A percentile compares a stretch with the other conserved stretches of the same genome.
Evolutionary conservation across 495 filamentous ascomycete species (phyloP).

Genomic region (Sabuloglossum arenarium): DNA sequence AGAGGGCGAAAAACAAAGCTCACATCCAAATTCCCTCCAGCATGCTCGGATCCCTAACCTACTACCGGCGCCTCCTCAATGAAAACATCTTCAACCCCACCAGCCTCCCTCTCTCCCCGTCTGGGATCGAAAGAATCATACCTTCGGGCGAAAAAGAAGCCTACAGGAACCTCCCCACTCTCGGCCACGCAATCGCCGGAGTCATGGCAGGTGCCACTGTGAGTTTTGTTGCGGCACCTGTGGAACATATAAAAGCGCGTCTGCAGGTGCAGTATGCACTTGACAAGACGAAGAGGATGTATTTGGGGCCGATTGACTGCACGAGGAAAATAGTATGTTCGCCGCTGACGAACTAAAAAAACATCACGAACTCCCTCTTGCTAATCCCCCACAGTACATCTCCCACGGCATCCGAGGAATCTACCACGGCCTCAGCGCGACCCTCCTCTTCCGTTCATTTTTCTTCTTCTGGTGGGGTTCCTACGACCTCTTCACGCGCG

Average conservation of each 20-base stretch:
- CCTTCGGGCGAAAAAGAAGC: constrained; percentile 10
- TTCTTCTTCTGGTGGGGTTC: constrained; percentile 97
- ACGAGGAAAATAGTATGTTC: constrained; percentile 36
- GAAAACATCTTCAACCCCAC: constrained; percentile 47
- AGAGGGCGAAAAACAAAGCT: neutral
- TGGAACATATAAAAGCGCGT: constrained; percentile 89
- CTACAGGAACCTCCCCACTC: constrained; percentile 36
- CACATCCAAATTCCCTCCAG: constrained; percentile 12
- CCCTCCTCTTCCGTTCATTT: constrained; percentile 70
- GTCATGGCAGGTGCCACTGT: constrained; percentile 77
- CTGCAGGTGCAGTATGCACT: constrained; percentile 81
- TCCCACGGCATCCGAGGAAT: constrained; percentile 56
- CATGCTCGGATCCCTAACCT: constrained; percentile 80
- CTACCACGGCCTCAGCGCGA: constrained; percentile 69
- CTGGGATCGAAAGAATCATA: neutral
- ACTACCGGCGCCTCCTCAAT: constrained; percentile 65
- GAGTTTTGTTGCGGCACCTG: constrained; percentile 75
- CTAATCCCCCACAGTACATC: constrained; percentile 7
- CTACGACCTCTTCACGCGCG: constrained; percentile 62
- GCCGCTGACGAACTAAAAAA: neutral
- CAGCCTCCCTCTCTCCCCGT: neutral
- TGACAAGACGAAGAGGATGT: constrained; percentile 49
- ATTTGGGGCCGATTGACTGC: constrained; percentile 76
- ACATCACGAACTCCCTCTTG: too few species aligned
- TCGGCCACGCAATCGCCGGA: constrained; percentile 75